Evolutionary conservation across 768 basidiomycete genomes (phyloP).

Genomic region (Amanita brunnescens): DNA sequence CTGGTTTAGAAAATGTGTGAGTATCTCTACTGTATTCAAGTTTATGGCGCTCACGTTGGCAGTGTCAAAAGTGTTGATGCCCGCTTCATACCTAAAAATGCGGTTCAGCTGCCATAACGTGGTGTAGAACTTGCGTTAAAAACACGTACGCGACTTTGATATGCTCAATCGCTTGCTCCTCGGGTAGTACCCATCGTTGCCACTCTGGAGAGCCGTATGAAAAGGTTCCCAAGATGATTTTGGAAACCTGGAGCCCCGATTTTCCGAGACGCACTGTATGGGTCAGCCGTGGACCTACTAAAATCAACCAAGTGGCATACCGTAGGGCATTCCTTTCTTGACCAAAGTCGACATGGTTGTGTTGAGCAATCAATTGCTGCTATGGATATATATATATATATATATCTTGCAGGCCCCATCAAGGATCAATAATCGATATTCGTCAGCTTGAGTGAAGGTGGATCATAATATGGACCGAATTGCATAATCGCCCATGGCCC

Average conservation of each 20-base stretch:
- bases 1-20: slow-evolving; percentile 19
- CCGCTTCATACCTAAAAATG: slow-evolving; percentile 40
- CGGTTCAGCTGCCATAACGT: neutral
- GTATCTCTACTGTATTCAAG: neutral
- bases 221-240: slow-evolving; percentile 58
- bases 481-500: no score
- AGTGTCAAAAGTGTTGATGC: slow-evolving; percentile 56
- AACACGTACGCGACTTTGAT: slow-evolving; percentile 36
- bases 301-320: no score
- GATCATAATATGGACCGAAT: no score
- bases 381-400: no score
- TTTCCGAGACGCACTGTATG: slow-evolving; percentile 35
- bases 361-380: no score
- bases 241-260: slow-evolving; percentile 55
- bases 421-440: no score
- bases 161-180: slow-evolving; percentile 43
- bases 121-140: no score
- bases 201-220: slow-evolving; percentile 46
- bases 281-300: neutral
- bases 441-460: no score
- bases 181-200: slow-evolving; percentile 37
- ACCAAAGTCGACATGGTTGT: no score
- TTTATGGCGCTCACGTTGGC: slow-evolving; percentile 29
- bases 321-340: no score
- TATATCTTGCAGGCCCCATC: no score